Evolutionary conservation across 73 alveolate species (phyloP).

Genomic region (Paramecium sonneborni): DNA sequence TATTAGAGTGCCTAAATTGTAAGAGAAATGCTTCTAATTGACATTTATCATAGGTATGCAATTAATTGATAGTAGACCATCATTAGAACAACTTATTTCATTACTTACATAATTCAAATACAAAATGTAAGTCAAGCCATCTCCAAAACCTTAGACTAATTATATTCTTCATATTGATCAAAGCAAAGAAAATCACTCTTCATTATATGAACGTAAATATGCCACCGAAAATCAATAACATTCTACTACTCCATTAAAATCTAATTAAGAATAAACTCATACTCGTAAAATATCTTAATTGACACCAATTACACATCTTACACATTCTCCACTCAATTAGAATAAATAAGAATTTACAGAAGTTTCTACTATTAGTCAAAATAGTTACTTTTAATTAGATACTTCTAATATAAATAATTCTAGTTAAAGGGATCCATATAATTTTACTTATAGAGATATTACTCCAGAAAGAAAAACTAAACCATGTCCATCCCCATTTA

Average conservation of each 20-base stretch:
- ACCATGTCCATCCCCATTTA: conserved; percentile 46
- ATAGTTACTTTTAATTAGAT: not conserved
- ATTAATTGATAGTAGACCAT: conserved; percentile 21
- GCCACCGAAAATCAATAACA: not conserved
- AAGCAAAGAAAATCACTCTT: not conserved
- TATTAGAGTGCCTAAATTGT: not conserved
- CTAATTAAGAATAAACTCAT: not conserved
- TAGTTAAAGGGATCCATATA: not conserved
- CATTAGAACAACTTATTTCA: not conserved
- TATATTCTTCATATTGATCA: not conserved
- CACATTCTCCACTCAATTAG: not conserved
- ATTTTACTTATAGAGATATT: not conserved
- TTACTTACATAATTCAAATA: not conserved
- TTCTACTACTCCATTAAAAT: not conserved
- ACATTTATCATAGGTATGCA: not conserved
- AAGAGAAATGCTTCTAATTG: not conserved
- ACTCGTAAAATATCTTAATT: not conserved
- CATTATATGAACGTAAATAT: not conserved
- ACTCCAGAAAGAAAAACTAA: conserved; percentile 37
- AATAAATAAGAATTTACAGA: not conserved
- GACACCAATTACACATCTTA: conserved; percentile 38
- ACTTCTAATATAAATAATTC: not conserved
- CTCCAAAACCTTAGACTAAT: not conserved
- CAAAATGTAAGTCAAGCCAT: not conserved
- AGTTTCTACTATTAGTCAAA: not conserved